These are phyloP conservation scores for Lichtheimia ramosa DNA, from an alignment of 371 early-diverging fungal genomes.

Conservation along the genomic window DNA sequence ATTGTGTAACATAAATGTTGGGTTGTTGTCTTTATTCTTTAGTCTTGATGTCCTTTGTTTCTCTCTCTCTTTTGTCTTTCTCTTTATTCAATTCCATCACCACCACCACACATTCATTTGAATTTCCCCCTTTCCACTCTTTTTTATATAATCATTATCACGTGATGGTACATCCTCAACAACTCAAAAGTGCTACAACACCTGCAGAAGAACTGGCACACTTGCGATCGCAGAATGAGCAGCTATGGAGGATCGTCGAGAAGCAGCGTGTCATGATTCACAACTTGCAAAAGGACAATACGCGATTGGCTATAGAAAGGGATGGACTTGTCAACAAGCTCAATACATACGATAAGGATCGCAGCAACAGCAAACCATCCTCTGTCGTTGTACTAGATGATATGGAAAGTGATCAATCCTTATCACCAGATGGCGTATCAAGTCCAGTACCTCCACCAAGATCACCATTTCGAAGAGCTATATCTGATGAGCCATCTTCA, in stretches of 20 bases:
- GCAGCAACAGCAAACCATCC: slow-evolving; percentile 19
- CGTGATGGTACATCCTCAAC: slow-evolving; percentile 2
- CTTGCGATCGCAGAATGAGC: slow-evolving; percentile 71
- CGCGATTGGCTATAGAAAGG: slow-evolving; percentile 51
- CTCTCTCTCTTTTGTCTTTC: background rate
- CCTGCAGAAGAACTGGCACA: slow-evolving; percentile 14
- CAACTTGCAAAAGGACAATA: slow-evolving; percentile 62
- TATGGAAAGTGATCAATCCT: slow-evolving; percentile 44
- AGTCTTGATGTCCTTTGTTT: too few species aligned
- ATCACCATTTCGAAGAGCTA: slow-evolving; percentile 24
- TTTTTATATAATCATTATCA: background rate
- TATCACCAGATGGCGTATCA: background rate
- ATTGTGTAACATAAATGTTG: too few species aligned
- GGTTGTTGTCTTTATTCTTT: too few species aligned
- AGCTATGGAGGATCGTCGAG: slow-evolving; percentile 90
- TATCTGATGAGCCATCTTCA: background rate
- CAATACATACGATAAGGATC: slow-evolving; percentile 29
- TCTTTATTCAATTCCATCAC: background rate
- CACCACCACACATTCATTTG: too few species aligned
- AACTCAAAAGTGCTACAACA: slow-evolving; percentile 67
- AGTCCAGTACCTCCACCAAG: slow-evolving; percentile 23
- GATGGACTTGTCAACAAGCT: slow-evolving; percentile 49
- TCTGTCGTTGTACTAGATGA: slow-evolving; percentile 47
- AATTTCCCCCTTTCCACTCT: background rate
- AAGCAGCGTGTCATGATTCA: slow-evolving; percentile 84